Base-by-base conservation (phyloP, 2,329 filamentous ascomycete genomes). In the Penicillium sp. region DNA sequence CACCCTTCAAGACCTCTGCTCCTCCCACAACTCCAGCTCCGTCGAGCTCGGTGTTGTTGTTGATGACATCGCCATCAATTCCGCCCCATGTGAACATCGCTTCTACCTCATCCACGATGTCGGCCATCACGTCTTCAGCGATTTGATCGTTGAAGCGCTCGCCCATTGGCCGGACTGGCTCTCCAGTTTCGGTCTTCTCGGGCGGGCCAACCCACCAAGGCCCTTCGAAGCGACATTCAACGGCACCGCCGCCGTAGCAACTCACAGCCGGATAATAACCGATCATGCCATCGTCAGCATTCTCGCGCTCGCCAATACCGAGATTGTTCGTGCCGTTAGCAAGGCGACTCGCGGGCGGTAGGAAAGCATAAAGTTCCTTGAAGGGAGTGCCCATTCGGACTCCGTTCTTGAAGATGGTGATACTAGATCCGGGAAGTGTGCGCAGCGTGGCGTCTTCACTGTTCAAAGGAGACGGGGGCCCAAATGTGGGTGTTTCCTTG, bases 261-360 rank as follows among this genome's bases (percentile, higher is more conserved):
- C 91, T 94, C 18, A 99, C 85, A 19, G 92, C 90, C 1, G 94
- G 94, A 68, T 96, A 96, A 75, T 99, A 99, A 10, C 94, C 95
- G 1, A 97, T 83, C 81, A 94, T 89, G 34, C 93, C 94, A 67
- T 99, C 94, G 68, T 99, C 94, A 58, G 96, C 85, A 27, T 91
- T 91, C 58, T 94, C 89, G 46, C 94, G 81, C 16, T 90, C 91
- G 11, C 89, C 90, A 39, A 88, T 73, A 3, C 74, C 74, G 18
- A 74, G 58, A 49, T 76, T 76, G 54, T 76, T 76, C 26, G 71
- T 74, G 5, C 69, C 70, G 42, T 74, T 75, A 18, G 74, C 73
- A 11, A 77, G 71, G 42, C 73, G 71, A 53, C 90, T 96, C 0
- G 94, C 92, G 0, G 92, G 93, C 0, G 94, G 94, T 0, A 99